Base-by-base conservation (phyloP, 768 basidiomycete genomes). In the Agrocybe chaxingu region DNA sequence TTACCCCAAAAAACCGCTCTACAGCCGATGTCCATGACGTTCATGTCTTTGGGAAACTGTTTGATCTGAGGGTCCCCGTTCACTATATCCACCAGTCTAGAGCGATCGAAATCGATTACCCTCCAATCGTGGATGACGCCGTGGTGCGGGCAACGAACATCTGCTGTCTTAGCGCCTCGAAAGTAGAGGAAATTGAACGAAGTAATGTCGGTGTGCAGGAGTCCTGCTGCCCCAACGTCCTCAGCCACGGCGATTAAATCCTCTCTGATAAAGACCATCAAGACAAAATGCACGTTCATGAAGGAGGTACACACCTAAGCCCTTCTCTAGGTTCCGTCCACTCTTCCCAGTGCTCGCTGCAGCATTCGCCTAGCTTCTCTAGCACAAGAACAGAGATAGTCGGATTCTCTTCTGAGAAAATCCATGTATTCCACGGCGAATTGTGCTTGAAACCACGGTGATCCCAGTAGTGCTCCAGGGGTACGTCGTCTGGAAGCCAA, bases 51-150 rank as follows among this genome's bases (percentile, higher is more conserved):
- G 24, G 24, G 24, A 24, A 24, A 24, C 24, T 24, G 24, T 2
- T 24, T 24, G 24, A 24, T 24, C 24, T 24, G 24, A 24, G 24
- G 24, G 7, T 34, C 29, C 35, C 32, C 29, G 29, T 43, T 43
- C 2, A 12, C 16, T 16, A 43, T 13, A 29, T 43, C 42, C 16
- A 43, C 18, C 29, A 18, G 16, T 7, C 12, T 18, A 12, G 42
- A 43, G 42, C 42, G 42, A 43, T 43, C 42, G 30, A 43, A 43
- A 29, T 43, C 42, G 29, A 43, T 43, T 12, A 43, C 7, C 42
- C 42, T 43, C 42, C 42, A 43, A 16, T 30, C 29, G 12, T 43
- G 42, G 29, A 43, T 29, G 29, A 43, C 16, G 9, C 29, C 29
- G 16, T 43, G 42, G 9, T 12, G 42, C 16, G 6, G 42, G 12